Percentiles rank a stretch among this genome's conserved stretches.
Conservation (phyloP, 2,329 filamentous ascomycete genomes). For the Colletotrichum sojae region DNA sequence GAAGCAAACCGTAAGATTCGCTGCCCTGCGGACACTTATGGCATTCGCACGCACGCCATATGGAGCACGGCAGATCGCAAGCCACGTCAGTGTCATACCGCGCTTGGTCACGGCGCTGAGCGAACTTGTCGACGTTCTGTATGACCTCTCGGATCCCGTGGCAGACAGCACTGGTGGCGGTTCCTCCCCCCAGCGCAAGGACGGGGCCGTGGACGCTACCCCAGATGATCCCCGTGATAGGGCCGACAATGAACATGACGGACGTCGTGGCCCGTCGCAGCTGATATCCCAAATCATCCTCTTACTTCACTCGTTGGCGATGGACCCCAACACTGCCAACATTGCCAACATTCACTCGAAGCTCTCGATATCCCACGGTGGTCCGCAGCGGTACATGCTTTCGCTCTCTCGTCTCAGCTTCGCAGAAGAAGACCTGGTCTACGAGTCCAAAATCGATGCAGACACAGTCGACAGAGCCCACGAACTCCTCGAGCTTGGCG, state of each 20-base stretch:
- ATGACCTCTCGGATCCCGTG: slow-evolving; percentile 58
- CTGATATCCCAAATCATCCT: slow-evolving; percentile 64
- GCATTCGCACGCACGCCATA: slow-evolving; percentile 74
- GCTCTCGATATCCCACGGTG: slow-evolving; percentile 77
- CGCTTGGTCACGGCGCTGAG: slow-evolving; percentile 77
- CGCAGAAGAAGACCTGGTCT: slow-evolving; percentile 80
- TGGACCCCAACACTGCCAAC: slow-evolving; percentile 60
- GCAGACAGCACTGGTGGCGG: slow-evolving; percentile 18
- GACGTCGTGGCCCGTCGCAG: slow-evolving; percentile 52
- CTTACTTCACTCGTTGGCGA: slow-evolving; percentile 68
- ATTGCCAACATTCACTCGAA: slow-evolving; percentile 77
- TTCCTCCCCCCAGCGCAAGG: slow-evolving; percentile 12
- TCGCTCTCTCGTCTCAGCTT: slow-evolving; percentile 88
- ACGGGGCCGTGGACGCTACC: slow-evolving; percentile 34
- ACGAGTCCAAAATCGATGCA: slow-evolving; percentile 82
- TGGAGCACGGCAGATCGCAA: slow-evolving; percentile 75
- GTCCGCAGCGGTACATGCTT: slow-evolving; percentile 85
- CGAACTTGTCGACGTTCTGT: slow-evolving; percentile 80
- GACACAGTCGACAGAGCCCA: slow-evolving; percentile 87
- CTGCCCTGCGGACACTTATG: slow-evolving; percentile 68
- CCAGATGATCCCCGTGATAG: slow-evolving; percentile 21
- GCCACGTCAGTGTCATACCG: slow-evolving; percentile 78
- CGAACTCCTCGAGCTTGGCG: slow-evolving; percentile 82
- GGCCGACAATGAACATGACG: slow-evolving; percentile 32
- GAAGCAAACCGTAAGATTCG: slow-evolving; percentile 60